Conservation (phyloP, 1,284 basidiomycete genomes). For the Ganoderma multipileum region DNA sequence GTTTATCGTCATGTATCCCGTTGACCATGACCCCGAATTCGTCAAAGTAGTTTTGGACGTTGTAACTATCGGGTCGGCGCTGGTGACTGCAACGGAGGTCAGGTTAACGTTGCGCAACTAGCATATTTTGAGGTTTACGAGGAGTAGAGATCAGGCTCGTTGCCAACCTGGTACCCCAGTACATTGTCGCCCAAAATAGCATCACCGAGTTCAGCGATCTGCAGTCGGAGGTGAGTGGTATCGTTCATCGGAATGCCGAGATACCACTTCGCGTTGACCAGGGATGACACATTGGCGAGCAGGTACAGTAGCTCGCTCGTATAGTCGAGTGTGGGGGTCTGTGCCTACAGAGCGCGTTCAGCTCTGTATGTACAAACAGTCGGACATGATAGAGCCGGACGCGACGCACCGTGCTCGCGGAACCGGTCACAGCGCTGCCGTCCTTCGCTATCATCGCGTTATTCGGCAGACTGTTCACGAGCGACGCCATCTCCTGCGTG, state of each 20-base stretch:
- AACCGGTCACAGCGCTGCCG: constrained; percentile 23
- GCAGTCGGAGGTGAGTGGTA: constrained; percentile 56
- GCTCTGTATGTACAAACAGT: background rate
- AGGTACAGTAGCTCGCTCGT: constrained; percentile 50
- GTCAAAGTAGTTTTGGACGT: constrained; percentile 50
- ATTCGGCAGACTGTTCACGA: constrained; percentile 52
- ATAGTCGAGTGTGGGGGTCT: constrained; percentile 47
- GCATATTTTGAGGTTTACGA: constrained; percentile 27
- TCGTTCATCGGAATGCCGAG: constrained; percentile 60
- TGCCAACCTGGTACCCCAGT: constrained; percentile 66
- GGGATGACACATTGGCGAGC: constrained; percentile 48
- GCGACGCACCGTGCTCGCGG: background rate
- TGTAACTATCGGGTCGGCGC: constrained; percentile 47
- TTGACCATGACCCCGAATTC: constrained; percentile 55
- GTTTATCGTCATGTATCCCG: constrained; percentile 45
- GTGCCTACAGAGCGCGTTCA: background rate
- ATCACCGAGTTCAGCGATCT: constrained; percentile 56
- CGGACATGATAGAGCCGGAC: background rate
- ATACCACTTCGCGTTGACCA: constrained; percentile 51
- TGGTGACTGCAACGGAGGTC: constrained; percentile 34
- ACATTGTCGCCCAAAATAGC: constrained; percentile 64
- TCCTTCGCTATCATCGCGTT: constrained; percentile 60
- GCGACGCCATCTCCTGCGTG: constrained; percentile 69
- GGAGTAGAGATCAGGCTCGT: constrained; percentile 75
- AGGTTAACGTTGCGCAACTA: background rate